Evolutionary conservation across 129 eudicot species (phyloP).

Genomic region (Flaveria trinervia): DNA sequence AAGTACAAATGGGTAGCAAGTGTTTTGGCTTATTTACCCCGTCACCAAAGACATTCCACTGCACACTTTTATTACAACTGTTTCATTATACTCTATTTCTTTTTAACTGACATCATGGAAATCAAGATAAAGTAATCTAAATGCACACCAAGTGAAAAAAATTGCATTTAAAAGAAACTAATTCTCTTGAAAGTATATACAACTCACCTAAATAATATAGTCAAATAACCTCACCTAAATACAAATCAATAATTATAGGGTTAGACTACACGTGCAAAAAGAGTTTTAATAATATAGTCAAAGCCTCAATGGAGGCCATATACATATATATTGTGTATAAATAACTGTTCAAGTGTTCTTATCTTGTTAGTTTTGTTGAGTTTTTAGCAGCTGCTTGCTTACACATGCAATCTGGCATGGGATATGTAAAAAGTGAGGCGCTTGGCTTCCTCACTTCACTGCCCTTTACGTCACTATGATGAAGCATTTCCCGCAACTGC

Average conservation of each 20-base stretch:
- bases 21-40: too few relatives aligned
- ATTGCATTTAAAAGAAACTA: too few relatives aligned
- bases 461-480: conserved; percentile 87
- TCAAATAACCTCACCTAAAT: conserved; percentile 30
- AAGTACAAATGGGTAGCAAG: too few relatives aligned
- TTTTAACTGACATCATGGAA: too few relatives aligned
- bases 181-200: conserved; percentile 7
- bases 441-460: conserved; percentile 70
- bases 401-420: conserved; percentile 99
- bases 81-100: too few relatives aligned
- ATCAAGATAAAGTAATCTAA: too few relatives aligned
- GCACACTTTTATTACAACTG: too few relatives aligned
- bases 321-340: conserved; percentile 7
- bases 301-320: conserved; percentile 7
- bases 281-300: conserved; percentile 17
- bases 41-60: too few relatives aligned
- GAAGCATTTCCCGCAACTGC: conserved; percentile 92
- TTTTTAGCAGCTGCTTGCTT: conserved; percentile 49
- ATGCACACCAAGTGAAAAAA: too few relatives aligned
- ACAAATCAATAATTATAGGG: conserved; percentile 25
- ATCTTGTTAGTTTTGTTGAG: conserved; percentile 43
- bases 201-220: too few relatives aligned
- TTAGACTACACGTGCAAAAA: conserved; percentile 29
- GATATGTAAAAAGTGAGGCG: conserved; percentile 78
- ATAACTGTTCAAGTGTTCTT: conserved; percentile 11